Conservation (phyloP, 2,329 filamentous ascomycete species). For the Monilinia fructicola region DNA sequence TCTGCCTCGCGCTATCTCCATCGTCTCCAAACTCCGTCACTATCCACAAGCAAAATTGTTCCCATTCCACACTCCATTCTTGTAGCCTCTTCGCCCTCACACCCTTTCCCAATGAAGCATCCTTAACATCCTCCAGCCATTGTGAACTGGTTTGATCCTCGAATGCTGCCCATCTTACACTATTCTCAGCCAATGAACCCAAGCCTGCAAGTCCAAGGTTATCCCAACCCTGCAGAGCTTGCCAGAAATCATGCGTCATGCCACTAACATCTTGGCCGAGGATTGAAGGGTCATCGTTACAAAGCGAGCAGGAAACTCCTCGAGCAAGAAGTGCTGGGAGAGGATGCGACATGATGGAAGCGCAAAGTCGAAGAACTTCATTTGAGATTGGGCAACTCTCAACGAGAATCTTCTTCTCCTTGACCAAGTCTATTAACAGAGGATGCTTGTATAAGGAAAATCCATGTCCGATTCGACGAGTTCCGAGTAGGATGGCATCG, state of each 20-base stretch:
- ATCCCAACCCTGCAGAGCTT: constrained; percentile 86
- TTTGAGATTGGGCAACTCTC: constrained; percentile 92
- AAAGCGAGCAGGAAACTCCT: constrained; percentile 79
- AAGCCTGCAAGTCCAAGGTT: constrained; percentile 86
- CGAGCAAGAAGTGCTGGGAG: constrained; percentile 81
- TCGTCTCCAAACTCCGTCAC: constrained; percentile 69
- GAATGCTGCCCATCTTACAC: constrained; percentile 83
- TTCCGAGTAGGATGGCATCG: constrained; percentile 83
- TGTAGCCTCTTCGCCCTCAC: constrained; percentile 70
- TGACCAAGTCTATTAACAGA: constrained; percentile 81
- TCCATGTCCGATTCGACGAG: constrained; percentile 84
- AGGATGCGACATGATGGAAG: constrained; percentile 74
- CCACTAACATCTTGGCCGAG: constrained; percentile 79
- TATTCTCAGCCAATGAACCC: constrained; percentile 87
- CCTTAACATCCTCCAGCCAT: constrained; percentile 71
- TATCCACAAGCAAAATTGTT: constrained; percentile 88
- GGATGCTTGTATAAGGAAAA: constrained; percentile 92
- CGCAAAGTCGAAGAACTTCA: constrained; percentile 77
- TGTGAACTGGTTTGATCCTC: constrained; percentile 72
- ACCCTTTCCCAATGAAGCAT: constrained; percentile 69
- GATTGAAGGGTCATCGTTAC: constrained; percentile 89
- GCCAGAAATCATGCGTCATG: constrained; percentile 93
- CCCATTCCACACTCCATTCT: constrained; percentile 80
- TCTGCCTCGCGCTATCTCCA: constrained; percentile 29
- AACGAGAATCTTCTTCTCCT: constrained; percentile 81